Conservation (phyloP, 176 grass and related monocot species). For the Bonia amplexicaulis region DNA sequence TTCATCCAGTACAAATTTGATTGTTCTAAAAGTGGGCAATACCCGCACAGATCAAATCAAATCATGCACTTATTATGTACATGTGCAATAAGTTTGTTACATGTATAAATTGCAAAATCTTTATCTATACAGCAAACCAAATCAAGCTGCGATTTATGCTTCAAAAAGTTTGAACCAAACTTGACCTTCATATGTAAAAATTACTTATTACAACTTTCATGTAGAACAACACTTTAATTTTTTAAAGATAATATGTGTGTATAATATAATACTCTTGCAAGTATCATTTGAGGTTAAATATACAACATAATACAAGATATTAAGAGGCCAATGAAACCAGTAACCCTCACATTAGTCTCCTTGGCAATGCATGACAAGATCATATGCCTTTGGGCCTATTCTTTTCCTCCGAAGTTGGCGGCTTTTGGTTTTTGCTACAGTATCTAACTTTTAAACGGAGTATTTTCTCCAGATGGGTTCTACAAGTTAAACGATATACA, state of each 20-base stretch:
- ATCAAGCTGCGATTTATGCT: not conserved
- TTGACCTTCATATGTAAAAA: not conserved
- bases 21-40: not conserved
- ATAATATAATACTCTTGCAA: not conserved
- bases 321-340: not conserved
- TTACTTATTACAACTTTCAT: not conserved
- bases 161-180: not conserved
- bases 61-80: not conserved
- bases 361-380: slow-evolving; percentile 21
- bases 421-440: too few relatives aligned
- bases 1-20: not conserved
- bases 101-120: not conserved
- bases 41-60: too few relatives aligned
- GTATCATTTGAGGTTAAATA: not conserved
- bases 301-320: not conserved
- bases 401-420: too few relatives aligned
- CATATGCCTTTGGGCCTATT: too few relatives aligned
- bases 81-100: not conserved
- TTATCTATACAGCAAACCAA: not conserved
- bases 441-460: too few relatives aligned
- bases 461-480: too few relatives aligned
- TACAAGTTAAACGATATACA: too few relatives aligned
- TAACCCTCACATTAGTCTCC: slow-evolving; percentile 15
- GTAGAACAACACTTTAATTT: not conserved
- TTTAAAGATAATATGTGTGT: not conserved